These are phyloP conservation scores for Spathaspora arborariae DNA, from an alignment of 805 yeast species.

Conservation along the genomic window DNA sequence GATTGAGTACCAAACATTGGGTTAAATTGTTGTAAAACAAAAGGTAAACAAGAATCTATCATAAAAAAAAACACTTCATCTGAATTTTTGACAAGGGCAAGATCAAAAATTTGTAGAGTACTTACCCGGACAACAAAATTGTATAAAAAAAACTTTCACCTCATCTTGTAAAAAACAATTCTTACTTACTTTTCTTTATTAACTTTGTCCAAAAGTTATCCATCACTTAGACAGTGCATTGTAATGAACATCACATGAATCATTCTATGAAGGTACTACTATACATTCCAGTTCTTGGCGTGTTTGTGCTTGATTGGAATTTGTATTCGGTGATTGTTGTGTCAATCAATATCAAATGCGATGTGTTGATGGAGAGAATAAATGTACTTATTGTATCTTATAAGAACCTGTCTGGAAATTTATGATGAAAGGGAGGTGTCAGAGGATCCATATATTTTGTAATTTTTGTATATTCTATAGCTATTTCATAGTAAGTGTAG, in stretches of 20 bases:
- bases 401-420: slow-evolving; percentile 50
- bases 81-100: not conserved
- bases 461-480: not conserved
- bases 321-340: slow-evolving; percentile 1
- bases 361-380: slow-evolving; percentile 45
- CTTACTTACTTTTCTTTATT: slow-evolving; percentile 18
- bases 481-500: too few relatives aligned
- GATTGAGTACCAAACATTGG: slow-evolving; percentile 9
- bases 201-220: slow-evolving; percentile 68
- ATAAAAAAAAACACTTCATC: not conserved
- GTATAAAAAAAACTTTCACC: not conserved
- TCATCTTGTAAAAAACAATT: not conserved
- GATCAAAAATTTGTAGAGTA: not conserved
- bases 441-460: slow-evolving; percentile 38
- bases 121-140: not conserved
- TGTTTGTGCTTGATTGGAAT: slow-evolving; percentile 3
- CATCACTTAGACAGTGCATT: slow-evolving; percentile 70
- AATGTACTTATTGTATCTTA: slow-evolving; percentile 23
- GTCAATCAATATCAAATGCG: slow-evolving; percentile 26
- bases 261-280: slow-evolving; percentile 10
- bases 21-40: not conserved
- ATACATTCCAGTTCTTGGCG: slow-evolving; percentile 30
- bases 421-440: slow-evolving; percentile 50
- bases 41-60: not conserved
- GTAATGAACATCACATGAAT: slow-evolving; percentile 12